Evolutionary conservation across 2,329 filamentous ascomycete genomes (phyloP), one percentile per base, ranked within the genome.

Genomic region (Pezizomycotina sp.): DNA sequence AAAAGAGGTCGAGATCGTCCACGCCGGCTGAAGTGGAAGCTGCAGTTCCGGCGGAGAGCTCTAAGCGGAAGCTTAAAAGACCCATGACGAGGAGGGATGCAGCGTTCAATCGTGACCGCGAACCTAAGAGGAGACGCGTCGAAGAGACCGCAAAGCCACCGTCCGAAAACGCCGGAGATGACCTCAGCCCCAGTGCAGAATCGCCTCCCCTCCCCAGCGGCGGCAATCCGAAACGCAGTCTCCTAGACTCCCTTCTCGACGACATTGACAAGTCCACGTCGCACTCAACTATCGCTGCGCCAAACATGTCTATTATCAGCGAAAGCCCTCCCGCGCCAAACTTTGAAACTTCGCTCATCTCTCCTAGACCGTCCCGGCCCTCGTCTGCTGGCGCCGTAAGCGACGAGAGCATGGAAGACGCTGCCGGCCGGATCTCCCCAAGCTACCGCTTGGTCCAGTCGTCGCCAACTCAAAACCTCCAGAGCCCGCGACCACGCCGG

Each of bases 41-140:
- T 4, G 78, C 82, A 47, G 64, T 69, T 3, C 62, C 66, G 19
- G 70, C 72, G 15, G 58, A 61, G 33, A 70, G 86, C 49, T 77
- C 77, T 0, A 75, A 89, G 55, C 72, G 84, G 32, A 84, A 80
- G 56, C 62, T 92, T 28, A 93, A 93, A 59, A 76, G 84, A 10
- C 84, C 84, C 19, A 72, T 84, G 42, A 89, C 81, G 13, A 69
- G 79, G 48, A 67, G 79, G 31, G 62, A 65, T 65, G 34, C 65
- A 70, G 32, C 56, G 61, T 16, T 60, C 58, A 10, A 61, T 63
- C 8, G 34, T 38, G 54, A 53, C 35, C 56, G 54, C 32, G 9
- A 9, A n/a, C 23, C n/a, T n/a, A 25, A 9, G n/a, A 25, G 23
- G 9, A 25, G 23, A 9, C 23, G 23, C 23, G n/a, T n/a, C n/a